Evolutionary conservation across 108 stramenopile genomes (phyloP), one percentile per base, ranked within the genome.

Genomic region (Nitzschia putrida): DNA sequence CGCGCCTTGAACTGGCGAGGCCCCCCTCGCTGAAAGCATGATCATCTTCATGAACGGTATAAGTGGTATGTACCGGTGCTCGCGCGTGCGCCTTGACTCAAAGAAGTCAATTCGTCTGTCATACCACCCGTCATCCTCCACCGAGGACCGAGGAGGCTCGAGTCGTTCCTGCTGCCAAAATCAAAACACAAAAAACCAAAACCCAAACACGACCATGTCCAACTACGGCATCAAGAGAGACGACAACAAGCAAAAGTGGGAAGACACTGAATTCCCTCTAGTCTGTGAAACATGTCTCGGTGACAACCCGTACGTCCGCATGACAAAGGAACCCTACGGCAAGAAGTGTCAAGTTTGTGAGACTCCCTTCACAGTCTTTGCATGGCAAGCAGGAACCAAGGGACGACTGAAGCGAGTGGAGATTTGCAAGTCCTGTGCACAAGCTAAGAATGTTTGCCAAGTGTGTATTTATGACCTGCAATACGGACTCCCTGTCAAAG

Each of bases 221-320:
- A 63, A 63, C 44, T 63, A 63, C 44, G 61, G 61, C 39, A 80
- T 94, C 54, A 94, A 94, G 78, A 71, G 85, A 70, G 94, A 95
- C 79, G 91, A 85, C 61, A 83, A 85, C 79, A 95, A 93, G 79
- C 85, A 88, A 70, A 80, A 85, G 77, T 95, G 94, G 96, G 97
- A 97, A 73, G 95, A 95, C 53, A 88, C 93, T 8, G 97, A 98
- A 70, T 97, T 98, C 69, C 99, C 99, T 34, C 75, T 98, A 16
- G 95, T 97, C 12, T 99, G 99, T 72, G 99, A 99, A 80, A 98
- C 96, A 13, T 99, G 99, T 76, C 90, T 99, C 42, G 99, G 99
- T 22, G 97, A 98, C 72, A 97, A 97, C 68, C 96, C 97, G 12
- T 98, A 98, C 83, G 90, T 98, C 13, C 94, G 99, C 26, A 99